These are phyloP conservation scores for Candida tropicalis DNA, from an alignment of 1,139 yeast genomes.

Conservation along the genomic window DNA sequence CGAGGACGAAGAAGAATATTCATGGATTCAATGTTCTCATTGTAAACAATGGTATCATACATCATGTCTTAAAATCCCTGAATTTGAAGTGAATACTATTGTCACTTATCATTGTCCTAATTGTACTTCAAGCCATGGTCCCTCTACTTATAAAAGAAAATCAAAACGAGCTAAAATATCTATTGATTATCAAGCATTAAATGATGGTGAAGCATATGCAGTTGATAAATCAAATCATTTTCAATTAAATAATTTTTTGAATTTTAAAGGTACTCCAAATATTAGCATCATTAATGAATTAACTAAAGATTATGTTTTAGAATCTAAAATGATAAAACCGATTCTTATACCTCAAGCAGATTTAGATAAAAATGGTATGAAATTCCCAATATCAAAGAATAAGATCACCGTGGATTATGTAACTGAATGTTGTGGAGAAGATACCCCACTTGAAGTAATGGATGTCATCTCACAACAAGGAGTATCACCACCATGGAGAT, in stretches of 20 bases:
- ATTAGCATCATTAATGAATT: conserved; percentile 29
- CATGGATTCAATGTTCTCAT: conserved; percentile 65
- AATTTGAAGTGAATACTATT: conserved; percentile 40
- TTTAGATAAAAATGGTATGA: conserved; percentile 35
- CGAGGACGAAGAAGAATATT: conserved; percentile 13
- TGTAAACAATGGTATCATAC: conserved; percentile 68
- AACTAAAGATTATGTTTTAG: conserved; percentile 37
- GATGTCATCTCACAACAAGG: conserved; percentile 84
- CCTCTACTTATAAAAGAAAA: conserved; percentile 54
- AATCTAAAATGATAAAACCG: conserved; percentile 28
- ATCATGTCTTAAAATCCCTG: conserved; percentile 47
- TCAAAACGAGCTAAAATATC: conserved; percentile 56
- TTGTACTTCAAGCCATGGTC: conserved; percentile 52
- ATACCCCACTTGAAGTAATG: conserved; percentile 77
- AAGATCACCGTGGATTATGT: conserved; percentile 58
- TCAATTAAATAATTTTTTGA: conserved; percentile 48
- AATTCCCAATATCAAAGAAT: conserved; percentile 33
- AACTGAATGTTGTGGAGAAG: conserved; percentile 63
- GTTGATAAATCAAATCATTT: conserved; percentile 63
- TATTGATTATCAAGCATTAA: conserved; percentile 78
- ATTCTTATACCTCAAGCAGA: conserved; percentile 36
- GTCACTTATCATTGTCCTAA: conserved; percentile 56
- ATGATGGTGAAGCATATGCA: conserved; percentile 70
- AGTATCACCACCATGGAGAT: conserved; percentile 63
- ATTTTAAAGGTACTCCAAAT: conserved; percentile 19